Evolutionary conservation across 192 early-diverging fungal species (phyloP).

Genomic region (Backusella liffmaniae): DNA sequence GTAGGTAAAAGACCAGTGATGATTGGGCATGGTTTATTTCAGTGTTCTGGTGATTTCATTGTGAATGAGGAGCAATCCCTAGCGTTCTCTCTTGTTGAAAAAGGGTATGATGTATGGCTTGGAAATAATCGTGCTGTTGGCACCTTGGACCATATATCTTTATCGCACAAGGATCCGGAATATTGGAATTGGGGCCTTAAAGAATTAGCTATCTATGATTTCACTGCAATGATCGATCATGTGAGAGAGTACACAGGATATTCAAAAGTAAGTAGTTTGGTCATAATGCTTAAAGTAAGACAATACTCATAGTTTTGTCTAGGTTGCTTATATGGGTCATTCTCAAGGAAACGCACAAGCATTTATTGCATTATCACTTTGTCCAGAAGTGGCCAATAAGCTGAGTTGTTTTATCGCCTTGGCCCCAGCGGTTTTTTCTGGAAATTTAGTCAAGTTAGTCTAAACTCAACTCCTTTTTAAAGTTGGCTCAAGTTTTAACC

Average conservation of each 20-base stretch:
- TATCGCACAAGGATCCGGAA: conserved; percentile 14
- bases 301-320: conserved; percentile 34
- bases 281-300: not conserved
- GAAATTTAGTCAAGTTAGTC: conserved; percentile 10
- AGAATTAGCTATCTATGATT: conserved; percentile 83
- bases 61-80: conserved; percentile 74
- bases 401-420: conserved; percentile 87
- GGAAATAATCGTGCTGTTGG: conserved; percentile 82
- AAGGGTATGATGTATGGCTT: conserved; percentile 94
- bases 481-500: not conserved
- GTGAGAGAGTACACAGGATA: not conserved
- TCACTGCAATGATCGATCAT: conserved; percentile 78
- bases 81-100: conserved; percentile 83
- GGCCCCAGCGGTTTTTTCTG: conserved; percentile 64
- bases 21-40: conserved; percentile 93
- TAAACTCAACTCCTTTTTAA: not conserved
- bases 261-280: conserved; percentile 39
- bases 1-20: conserved; percentile 62
- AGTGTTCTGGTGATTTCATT: conserved; percentile 87
- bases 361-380: conserved; percentile 83
- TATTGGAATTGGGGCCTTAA: conserved; percentile 94
- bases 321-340: conserved; percentile 83
- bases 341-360: conserved; percentile 92
- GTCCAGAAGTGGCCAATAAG: conserved; percentile 72
- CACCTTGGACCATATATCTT: conserved; percentile 7